Percentiles rank a stretch among this genome's conserved stretches.
Evolutionary conservation across 345 rosid species (phyloP).

Genomic region (Sapria himalayana): DNA sequence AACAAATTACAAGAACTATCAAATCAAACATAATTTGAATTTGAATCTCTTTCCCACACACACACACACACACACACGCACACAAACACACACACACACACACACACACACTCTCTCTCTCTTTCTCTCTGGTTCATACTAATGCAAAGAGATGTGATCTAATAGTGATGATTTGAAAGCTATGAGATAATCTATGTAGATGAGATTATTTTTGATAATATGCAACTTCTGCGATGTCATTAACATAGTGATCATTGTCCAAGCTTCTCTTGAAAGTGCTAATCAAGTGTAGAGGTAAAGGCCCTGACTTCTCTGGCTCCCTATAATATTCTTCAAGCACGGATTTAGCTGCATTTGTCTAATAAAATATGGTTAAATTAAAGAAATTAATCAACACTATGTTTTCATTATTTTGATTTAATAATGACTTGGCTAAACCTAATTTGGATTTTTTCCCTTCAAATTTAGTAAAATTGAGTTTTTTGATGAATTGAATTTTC

Average conservation of each 20-base stretch:
- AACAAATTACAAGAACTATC: no score
- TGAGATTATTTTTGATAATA: conserved; percentile 43
- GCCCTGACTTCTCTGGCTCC: conserved; percentile 52
- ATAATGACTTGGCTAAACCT: not conserved
- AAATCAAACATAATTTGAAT: no score
- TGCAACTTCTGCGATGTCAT: conserved; percentile 52
- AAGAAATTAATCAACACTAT: no score
- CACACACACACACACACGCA: no score
- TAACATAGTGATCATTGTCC: conserved; percentile 51
- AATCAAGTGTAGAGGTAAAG: conserved; percentile 44
- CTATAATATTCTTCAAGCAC: conserved; percentile 72
- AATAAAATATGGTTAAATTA: no score
- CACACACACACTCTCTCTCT: no score
- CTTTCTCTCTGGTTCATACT: no score
- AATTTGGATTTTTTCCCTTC: not conserved
- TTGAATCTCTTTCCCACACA: no score
- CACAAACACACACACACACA: no score
- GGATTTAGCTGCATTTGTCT: conserved; percentile 55
- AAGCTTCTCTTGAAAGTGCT: conserved; percentile 33
- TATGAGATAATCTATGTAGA: conserved; percentile 6
- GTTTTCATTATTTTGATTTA: no score
- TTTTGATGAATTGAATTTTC: not conserved
- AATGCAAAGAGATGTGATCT: no score
- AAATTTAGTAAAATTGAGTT: not conserved
- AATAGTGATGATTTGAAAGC: no score